These are phyloP conservation scores for Erythrophleum fordii DNA, from an alignment of 306 rosid genomes.

Conservation along the genomic window DNA sequence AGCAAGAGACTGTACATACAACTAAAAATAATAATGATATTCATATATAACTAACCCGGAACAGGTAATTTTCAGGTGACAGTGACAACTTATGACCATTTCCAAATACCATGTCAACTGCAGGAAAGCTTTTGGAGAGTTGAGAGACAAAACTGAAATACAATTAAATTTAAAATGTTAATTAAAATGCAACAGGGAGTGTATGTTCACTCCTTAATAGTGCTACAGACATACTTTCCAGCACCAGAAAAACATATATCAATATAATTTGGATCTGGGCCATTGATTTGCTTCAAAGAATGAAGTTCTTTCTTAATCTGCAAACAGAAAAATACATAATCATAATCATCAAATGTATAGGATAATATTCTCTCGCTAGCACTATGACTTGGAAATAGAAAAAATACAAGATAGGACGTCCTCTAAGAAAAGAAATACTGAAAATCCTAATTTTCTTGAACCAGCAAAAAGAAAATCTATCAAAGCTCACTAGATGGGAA, in stretches of 20 bases:
- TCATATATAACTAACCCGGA: slow-evolving; percentile 63
- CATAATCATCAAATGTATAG: not conserved
- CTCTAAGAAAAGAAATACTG: slow-evolving; percentile 31
- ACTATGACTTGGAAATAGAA: slow-evolving; percentile 19
- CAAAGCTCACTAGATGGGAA: not conserved
- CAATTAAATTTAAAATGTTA: slow-evolving; percentile 37
- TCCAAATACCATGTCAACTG: slow-evolving; percentile 88
- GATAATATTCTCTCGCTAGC: too few relatives aligned
- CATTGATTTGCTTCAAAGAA: slow-evolving; percentile 64
- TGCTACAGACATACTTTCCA: slow-evolving; percentile 67
- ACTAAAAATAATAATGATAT: slow-evolving; percentile 13
- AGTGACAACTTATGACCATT: slow-evolving; percentile 74
- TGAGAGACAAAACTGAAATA: slow-evolving; percentile 68
- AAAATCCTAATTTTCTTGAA: slow-evolving; percentile 12
- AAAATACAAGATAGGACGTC: not conserved
- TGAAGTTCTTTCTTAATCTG: slow-evolving; percentile 81
- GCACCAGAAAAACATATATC: slow-evolving; percentile 88
- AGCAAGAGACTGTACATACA: slow-evolving; percentile 32
- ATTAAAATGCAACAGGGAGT: slow-evolving; percentile 29
- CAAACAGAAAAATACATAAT: slow-evolving; percentile 37
- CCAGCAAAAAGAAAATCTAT: slow-evolving; percentile 4
- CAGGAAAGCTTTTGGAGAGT: slow-evolving; percentile 72
- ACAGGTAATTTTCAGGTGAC: slow-evolving; percentile 93
- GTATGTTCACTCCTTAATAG: slow-evolving; percentile 20
- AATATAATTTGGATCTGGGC: slow-evolving; percentile 90